Evolutionary conservation across 352 stramenopile genomes (phyloP), one percentile per base, ranked within the genome.

Genomic region (Phytophthora megakarya): DNA sequence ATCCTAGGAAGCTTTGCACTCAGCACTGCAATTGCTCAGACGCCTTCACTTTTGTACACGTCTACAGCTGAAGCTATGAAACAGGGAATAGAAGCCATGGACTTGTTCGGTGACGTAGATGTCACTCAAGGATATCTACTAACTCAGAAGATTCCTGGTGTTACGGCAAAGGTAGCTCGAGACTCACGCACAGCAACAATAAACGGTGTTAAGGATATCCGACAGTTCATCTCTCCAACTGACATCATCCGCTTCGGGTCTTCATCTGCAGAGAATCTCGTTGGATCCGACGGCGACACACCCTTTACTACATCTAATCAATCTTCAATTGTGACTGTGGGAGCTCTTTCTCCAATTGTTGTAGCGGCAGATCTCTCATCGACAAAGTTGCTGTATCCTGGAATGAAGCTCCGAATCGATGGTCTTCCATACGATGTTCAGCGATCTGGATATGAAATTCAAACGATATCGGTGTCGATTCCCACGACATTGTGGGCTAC

Each of bases 361-460:
- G 30, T 53, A 12, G 72, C 78, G 1, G 46, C 35, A 7, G 19
- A 57, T 11, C 25, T 61, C 25, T 67, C 53, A 0, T 70, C 89
- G 5, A 85, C 79, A 19, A 80, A 72, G 42, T 33, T 83, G 44
- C 52, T 97, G 3, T 93, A 81, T 59, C 81, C 92, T 28, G 84
- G 77, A n/a, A 92, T 97, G 77, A 74, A 80, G 19, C 55, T 99
- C 1, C 83, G 94, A 13, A 82, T 98, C 30, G 90, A 93, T 59
- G 94, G 87, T 0, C 75, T 95, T n/a, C 75, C 74, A 3, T 98
- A 98, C 65, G 69, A 74, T 0, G 70, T 99, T 1, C 65, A 89
- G 38, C 89, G 84, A 25, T 98, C 93, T 2, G 93, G 95, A 13
- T 73, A 89, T 23, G 95, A 98, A 61, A 76, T 98, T n/a, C 94